Evolutionary conservation across 2,329 filamentous ascomycete genomes (phyloP), one percentile per base, ranked within the genome.

Genomic region (Aschersonia sp.): DNA sequence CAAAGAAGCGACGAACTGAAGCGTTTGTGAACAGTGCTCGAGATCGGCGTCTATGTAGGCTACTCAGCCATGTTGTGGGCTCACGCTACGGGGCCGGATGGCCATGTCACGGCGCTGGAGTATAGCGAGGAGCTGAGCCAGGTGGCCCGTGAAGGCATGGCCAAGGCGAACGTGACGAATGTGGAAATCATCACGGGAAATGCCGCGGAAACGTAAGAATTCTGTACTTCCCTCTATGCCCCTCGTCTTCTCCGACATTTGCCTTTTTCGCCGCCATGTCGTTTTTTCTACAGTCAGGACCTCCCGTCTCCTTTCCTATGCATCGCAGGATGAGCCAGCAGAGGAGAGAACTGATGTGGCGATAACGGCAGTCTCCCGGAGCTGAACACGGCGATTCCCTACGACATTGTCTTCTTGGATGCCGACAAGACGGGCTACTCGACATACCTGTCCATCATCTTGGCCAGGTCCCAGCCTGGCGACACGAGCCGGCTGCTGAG

Each of bases 371-470:
- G 50, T 53, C 59, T 49, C 48, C 57, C 37, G 58, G 68, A 64
- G 37, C 53, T 62, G 32, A 42, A 46, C 32, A 52, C 56, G 30
- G 42, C 31, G 8, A 49, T 53, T 53, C 69, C 73, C 4, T 77
- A 72, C 53, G 73, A 76, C 56, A 58, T 75, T 43, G 64, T 76
- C 56, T 76, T 76, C 56, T 66, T 76, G 51, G 73, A 76, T 49
- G 73, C 73, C 30, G 65, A 76, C 49, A 76, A 76, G 60, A 60
- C 64, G 0, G 70, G 68, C n/a, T 75, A 76, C 54, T 67, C 68
- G 0, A 56, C 54, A 6, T 76, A 76, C 56, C 62, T 76, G 39
- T 56, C 60, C 22, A 60, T 66, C 32, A 67, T 76, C 47, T 61
- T 76, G 11, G 61, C 60, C 14, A 56, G 60, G 45, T 76, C 72